phyloP scores from a whole-genome alignment of 495 filamentous ascomycete species.

The Hypomontagnella submonticulosa region DNA sequence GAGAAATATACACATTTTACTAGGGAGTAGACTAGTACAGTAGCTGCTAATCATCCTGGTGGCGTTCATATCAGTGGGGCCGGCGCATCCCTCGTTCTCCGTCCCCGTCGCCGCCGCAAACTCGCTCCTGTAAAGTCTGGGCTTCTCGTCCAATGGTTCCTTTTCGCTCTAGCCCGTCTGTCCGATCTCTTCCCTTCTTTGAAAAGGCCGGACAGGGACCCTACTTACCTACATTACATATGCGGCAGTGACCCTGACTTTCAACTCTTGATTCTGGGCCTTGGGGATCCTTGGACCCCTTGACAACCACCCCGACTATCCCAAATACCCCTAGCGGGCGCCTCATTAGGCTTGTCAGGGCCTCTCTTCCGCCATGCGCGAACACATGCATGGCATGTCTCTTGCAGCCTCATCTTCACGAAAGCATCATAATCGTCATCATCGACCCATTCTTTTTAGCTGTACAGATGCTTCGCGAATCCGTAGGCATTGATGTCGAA shows the following conservation, averaged over 20 bases:
- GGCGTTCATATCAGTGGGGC: conserved; percentile 28
- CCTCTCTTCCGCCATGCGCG: conserved; percentile 36
- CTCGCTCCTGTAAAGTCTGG: conserved; percentile 31
- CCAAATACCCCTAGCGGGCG: conserved; percentile 10
- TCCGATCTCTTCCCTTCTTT: conserved; percentile 41
- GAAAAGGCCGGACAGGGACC: conserved; percentile 18
- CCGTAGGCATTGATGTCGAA: conserved; percentile 19
- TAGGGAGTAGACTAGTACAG: too few relatives aligned
- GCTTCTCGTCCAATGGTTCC: conserved; percentile 35
- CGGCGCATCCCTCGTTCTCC: conserved; percentile 18
- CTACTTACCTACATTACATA: conserved; percentile 31
- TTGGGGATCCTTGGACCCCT: conserved; percentile 13
- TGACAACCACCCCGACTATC: conserved; percentile 1
- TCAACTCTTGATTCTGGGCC: conserved; percentile 16
- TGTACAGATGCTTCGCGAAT: conserved; percentile 28
- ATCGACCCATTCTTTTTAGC: conserved; percentile 27
- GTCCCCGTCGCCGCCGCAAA: conserved; percentile 41
- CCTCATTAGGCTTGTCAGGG: conserved; percentile 22
- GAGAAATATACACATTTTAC: too few relatives aligned
- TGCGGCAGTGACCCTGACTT: conserved; percentile 39
- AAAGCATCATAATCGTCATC: conserved; percentile 37
- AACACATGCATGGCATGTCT: conserved; percentile 40
- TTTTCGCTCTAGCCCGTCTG: conserved; percentile 23
- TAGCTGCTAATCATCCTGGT: conserved; percentile 19
- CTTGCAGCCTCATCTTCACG: conserved; percentile 44